Conservation (phyloP, 2,329 filamentous ascomycete genomes). For the Westerdykella sp. region DNA sequence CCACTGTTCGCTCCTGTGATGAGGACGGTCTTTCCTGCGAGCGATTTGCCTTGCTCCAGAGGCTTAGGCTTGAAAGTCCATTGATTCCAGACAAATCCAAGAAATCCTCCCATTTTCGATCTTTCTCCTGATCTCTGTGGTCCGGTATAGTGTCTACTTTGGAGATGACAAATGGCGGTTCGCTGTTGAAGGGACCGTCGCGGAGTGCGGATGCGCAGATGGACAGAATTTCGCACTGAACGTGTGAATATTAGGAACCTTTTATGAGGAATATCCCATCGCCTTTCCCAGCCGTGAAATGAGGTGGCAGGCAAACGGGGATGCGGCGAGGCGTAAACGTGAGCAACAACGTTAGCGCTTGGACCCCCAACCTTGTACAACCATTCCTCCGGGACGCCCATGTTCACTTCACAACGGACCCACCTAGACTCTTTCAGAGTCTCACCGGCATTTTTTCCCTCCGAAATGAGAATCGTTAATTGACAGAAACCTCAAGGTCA, state of each 20-base stretch:
- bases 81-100: slow-evolving; percentile 11
- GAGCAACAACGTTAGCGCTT: not conserved
- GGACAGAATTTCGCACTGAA: too few species aligned
- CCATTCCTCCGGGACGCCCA: not conserved
- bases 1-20: slow-evolving; percentile 49
- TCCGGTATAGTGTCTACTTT: too few species aligned
- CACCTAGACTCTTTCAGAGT: not conserved
- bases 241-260: too few species aligned
- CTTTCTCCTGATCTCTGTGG: too few species aligned
- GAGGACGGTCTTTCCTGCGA: slow-evolving; percentile 44
- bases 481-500: too few species aligned
- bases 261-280: too few species aligned
- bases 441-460: not conserved
- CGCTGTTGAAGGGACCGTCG: too few species aligned
- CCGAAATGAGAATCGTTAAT: not conserved
- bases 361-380: not conserved
- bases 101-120: slow-evolving; percentile 9
- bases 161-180: too few species aligned
- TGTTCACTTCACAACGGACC: not conserved
- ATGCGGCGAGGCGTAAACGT: not conserved
- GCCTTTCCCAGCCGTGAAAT: not conserved
- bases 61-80: slow-evolving; percentile 11
- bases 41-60: slow-evolving; percentile 3
- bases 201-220: not conserved
- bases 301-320: not conserved